phyloP scores from a whole-genome alignment of 768 basidiomycete species.

The Hericium rajendrae region DNA sequence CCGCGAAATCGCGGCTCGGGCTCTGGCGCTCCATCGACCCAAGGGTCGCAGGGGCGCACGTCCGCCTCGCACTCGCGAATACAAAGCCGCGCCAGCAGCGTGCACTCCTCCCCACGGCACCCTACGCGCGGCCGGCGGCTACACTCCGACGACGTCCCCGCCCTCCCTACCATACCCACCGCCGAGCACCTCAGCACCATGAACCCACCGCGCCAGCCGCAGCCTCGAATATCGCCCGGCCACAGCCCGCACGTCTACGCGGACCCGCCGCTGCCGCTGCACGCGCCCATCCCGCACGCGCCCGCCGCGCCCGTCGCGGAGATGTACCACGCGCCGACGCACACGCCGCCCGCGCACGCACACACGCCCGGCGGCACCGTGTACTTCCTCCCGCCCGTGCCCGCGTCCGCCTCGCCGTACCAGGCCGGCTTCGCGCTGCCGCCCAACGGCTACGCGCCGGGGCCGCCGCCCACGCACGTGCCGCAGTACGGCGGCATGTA shows the following conservation, averaged over 20 bases:
- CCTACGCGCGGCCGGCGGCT: constrained; percentile 8
- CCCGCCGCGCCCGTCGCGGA: constrained; percentile 4
- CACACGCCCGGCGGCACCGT: constrained; percentile 6
- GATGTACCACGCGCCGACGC: neutral
- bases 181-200: neutral
- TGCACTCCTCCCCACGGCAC: constrained; percentile 40
- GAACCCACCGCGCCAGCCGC: constrained; percentile 1
- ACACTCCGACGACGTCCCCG: neutral
- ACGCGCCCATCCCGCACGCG: constrained; percentile 10
- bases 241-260: constrained; percentile 7
- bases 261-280: constrained; percentile 6
- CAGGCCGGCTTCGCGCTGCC: constrained; percentile 13
- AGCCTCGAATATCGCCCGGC: constrained; percentile 4
- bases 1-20: constrained; percentile 15
- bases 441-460: constrained; percentile 10
- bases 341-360: constrained; percentile 6
- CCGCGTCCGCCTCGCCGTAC: constrained; percentile 11
- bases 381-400: constrained; percentile 5
- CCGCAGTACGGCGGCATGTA: constrained; percentile 21
- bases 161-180: neutral
- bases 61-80: constrained; percentile 35
- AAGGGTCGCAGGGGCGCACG: constrained; percentile 22
- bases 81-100: constrained; percentile 36
- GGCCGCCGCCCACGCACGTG: too few species aligned
- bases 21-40: constrained; percentile 24